Base-by-base conservation (phyloP, 108 stramenopile genomes). In the Mediolabrus comicus region DNA sequence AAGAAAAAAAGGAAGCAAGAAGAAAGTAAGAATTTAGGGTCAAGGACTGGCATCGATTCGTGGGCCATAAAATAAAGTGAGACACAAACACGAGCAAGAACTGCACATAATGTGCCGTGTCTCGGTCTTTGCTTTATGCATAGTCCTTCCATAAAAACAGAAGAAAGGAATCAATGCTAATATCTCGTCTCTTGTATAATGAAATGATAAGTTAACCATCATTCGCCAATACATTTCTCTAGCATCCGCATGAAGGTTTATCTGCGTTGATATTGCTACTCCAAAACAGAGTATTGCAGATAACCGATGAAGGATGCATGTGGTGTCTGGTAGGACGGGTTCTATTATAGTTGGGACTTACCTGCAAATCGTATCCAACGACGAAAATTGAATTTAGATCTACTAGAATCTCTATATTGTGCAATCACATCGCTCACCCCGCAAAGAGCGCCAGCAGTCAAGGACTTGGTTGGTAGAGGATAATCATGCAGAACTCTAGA, bases 381-480 rank as follows among this genome's bases (percentile, higher is more conserved):
- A 3, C 43, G n/a, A 19, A 53, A 33, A 29, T 65, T 65, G 52
- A 65, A 65, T 33, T 65, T 26, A 34, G 52, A 30, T 8, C 65
- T 27, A 9, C 28, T 53, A 13, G 57, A 3, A 24, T 57, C 71
- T 56, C 62, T 32, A n/a, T 26, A 59, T 66, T 83, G 84, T 27
- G 84, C 84, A 64, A 85, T 46, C 2, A 65, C 75, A 61, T 83
- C 84, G 19, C 75, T 82, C 0, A 77, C 27, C 5, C 69, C 61
- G 10, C 79, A 77, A 9, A 77, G 33, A 28, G 64, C 41, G 30
- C 75, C 80, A 51, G 69, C 62, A 3, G 80, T 86, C 2, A 67
- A 16, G 0, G 70, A 65, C 43, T 85, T 77, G 2, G 84, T 85
- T 12, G 77, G 65, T 19, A 79, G 38, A 26, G 70, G 75, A 51